Evolutionary conservation across 805 yeast species (phyloP).

Genomic region (Zygotorulaspora florentina): DNA sequence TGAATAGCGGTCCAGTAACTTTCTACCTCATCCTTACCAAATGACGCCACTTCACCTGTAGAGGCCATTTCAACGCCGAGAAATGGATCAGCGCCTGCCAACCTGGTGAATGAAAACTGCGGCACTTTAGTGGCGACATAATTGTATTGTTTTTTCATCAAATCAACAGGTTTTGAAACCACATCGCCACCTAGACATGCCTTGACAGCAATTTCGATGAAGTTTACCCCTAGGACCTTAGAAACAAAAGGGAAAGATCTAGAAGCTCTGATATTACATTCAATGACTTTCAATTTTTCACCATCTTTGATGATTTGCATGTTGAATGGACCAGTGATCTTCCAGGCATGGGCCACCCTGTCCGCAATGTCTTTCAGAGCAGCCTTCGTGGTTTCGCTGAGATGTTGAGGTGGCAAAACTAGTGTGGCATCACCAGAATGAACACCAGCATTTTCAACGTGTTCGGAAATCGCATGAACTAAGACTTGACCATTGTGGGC

Average conservation of each 20-base stretch:
- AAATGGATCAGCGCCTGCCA: slow-evolving; percentile 99
- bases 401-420: slow-evolving; percentile 83
- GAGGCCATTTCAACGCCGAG: slow-evolving; percentile 99
- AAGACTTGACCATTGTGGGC: slow-evolving; percentile 83
- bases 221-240: slow-evolving; percentile 90
- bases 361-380: slow-evolving; percentile 85
- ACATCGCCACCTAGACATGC: slow-evolving; percentile 68
- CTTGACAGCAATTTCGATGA: slow-evolving; percentile 90
- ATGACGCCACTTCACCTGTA: slow-evolving; percentile 98
- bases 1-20: slow-evolving; percentile 98
- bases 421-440: slow-evolving; percentile 99
- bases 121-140: slow-evolving; percentile 98
- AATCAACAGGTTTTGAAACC: slow-evolving; percentile 73
- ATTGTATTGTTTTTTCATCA: slow-evolving; percentile 67
- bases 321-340: slow-evolving; percentile 96
- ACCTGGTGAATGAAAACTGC: slow-evolving; percentile 95
- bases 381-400: slow-evolving; percentile 59
- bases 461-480: slow-evolving; percentile 95
- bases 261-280: slow-evolving; percentile 97
- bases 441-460: slow-evolving; percentile 97
- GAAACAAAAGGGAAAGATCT: slow-evolving; percentile 99
- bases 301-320: slow-evolving; percentile 90
- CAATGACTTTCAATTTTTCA: slow-evolving; percentile 85
- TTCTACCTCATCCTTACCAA: slow-evolving; percentile 78
- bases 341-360: slow-evolving; percentile 91